Evolutionary conservation across 176 grass and related monocot genomes (phyloP).

Genomic region (Cymbopogon citratus): DNA sequence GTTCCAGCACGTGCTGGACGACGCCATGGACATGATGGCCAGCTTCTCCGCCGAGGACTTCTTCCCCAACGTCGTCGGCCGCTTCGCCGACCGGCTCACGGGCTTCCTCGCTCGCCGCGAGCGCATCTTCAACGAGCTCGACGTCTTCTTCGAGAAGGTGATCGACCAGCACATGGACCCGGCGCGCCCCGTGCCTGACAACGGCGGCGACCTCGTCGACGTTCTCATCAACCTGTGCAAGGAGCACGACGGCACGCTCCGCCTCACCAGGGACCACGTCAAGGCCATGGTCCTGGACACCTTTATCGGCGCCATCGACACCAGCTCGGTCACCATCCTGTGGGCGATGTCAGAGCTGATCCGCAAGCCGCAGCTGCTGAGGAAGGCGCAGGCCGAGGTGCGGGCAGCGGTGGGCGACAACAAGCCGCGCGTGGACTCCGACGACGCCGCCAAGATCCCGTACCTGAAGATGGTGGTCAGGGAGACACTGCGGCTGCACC

Average conservation of each 20-base stretch:
- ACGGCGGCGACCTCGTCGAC: slow-evolving; percentile 27
- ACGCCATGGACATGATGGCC: slow-evolving; percentile 1
- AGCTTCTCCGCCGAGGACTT: slow-evolving; percentile 21
- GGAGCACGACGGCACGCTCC: not conserved
- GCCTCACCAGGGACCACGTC: slow-evolving; percentile 30
- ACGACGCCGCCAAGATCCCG: not conserved
- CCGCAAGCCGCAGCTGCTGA: not conserved
- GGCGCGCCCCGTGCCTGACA: not conserved
- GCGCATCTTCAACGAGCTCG: not conserved
- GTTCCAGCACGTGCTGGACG: not conserved
- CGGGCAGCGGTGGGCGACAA: not conserved
- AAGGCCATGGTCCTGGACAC: slow-evolving; percentile 27
- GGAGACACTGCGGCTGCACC: slow-evolving; percentile 31
- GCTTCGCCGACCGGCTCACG: not conserved
- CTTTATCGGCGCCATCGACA: slow-evolving; percentile 12
- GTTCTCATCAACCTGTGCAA: slow-evolving; percentile 13
- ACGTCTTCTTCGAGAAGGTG: slow-evolving; percentile 14
- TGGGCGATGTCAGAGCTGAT: slow-evolving; percentile 38
- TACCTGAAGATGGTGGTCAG: slow-evolving; percentile 31
- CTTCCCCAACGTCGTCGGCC: slow-evolving; percentile 12
- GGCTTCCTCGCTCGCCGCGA: not conserved
- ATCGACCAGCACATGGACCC: slow-evolving; percentile 27
- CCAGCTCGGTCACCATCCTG: not conserved
- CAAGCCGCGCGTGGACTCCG: not conserved
- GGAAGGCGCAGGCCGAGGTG: slow-evolving; percentile 25